Evolutionary conservation across 306 rosid genomes (phyloP).

Genomic region (Rosa multiflora): DNA sequence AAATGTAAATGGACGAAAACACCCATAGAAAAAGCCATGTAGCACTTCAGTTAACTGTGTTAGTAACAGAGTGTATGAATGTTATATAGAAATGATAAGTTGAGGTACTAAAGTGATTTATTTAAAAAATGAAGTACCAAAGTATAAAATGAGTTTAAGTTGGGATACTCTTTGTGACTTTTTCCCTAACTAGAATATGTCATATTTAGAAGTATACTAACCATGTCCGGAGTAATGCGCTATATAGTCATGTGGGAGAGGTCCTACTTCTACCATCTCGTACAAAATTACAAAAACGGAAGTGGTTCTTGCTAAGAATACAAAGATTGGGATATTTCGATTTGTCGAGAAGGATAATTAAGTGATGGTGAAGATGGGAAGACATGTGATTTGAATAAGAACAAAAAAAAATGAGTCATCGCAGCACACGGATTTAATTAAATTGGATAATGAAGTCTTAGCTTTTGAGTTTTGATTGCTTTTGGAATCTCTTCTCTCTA

Average conservation of each 20-base stretch:
- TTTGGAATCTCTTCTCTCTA: constrained; percentile 10
- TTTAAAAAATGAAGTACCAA: too few species aligned
- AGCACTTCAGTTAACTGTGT: too few species aligned
- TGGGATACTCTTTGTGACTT: too few species aligned
- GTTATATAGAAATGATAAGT: too few species aligned
- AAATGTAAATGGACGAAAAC: too few species aligned
- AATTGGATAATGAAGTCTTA: background rate
- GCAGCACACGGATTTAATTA: constrained; percentile 24
- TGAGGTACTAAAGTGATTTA: too few species aligned
- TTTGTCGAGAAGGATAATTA: background rate
- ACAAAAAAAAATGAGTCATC: constrained; percentile 26
- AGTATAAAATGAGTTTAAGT: too few species aligned
- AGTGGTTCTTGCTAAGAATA: background rate
- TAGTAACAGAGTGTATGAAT: too few species aligned
- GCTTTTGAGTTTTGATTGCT: background rate
- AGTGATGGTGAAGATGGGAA: constrained; percentile 16
- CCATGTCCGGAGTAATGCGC: background rate
- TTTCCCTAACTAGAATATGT: too few species aligned
- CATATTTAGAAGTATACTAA: too few species aligned
- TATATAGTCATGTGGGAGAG: background rate
- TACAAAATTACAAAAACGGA: background rate
- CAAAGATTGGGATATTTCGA: background rate
- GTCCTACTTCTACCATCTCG: background rate
- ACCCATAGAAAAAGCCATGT: too few species aligned
- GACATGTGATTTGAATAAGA: constrained; percentile 25